Evolutionary conservation across 208 protist species (phyloP).

Genomic region (Wallacemonas sp.): DNA sequence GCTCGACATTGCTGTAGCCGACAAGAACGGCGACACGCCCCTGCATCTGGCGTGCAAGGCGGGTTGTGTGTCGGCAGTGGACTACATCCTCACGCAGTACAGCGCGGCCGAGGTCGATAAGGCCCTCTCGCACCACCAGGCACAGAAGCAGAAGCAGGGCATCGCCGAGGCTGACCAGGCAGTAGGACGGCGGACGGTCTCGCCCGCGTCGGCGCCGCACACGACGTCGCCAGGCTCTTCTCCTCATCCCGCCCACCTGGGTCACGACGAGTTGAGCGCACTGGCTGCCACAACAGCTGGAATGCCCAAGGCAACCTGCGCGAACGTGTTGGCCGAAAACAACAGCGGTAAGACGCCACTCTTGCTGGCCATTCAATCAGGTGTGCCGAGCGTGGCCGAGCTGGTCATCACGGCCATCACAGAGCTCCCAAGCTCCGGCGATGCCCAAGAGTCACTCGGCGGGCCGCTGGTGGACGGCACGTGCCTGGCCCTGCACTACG

Average conservation of each 20-base stretch:
- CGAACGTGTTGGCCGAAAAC: constrained; percentile 46
- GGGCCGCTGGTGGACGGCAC: constrained; percentile 70
- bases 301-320: constrained; percentile 7
- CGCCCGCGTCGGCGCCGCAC: too few relatives aligned
- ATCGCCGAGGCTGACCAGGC: background rate
- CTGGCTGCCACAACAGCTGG: background rate
- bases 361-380: constrained; percentile 64
- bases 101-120: constrained; percentile 63
- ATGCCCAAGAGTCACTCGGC: constrained; percentile 15
- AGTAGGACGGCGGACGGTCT: too few relatives aligned
- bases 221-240: too few relatives aligned
- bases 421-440: constrained; percentile 12
- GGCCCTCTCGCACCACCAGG: constrained; percentile 19
- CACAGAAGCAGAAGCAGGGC: background rate
- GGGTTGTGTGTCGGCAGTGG: constrained; percentile 58
- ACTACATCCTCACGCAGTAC: constrained; percentile 84
- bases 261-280: too few relatives aligned
- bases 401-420: constrained; percentile 54
- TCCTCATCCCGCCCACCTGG: too few relatives aligned
- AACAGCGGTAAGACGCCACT: constrained; percentile 64
- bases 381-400: constrained; percentile 52
- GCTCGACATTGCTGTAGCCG: constrained; percentile 65
- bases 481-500: constrained; percentile 60
- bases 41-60: constrained; percentile 59
- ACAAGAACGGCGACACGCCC: constrained; percentile 66